Percentiles rank a stretch among this genome's conserved stretches.
These are phyloP conservation scores for Biancaea sappan DNA, from an alignment of 306 rosid species.

Conservation along the genomic window DNA sequence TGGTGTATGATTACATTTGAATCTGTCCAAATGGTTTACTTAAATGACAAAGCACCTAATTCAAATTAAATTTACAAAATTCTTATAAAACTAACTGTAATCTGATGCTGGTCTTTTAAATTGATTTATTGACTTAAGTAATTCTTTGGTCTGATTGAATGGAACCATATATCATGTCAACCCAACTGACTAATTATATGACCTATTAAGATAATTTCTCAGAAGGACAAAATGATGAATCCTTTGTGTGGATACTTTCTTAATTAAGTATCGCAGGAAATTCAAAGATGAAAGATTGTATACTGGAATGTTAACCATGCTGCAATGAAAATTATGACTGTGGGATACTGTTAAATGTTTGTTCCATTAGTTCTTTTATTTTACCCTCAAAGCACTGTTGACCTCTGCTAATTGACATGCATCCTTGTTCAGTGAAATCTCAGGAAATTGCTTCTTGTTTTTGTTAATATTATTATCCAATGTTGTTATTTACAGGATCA, in stretches of 20 bases:
- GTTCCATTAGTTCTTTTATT: background rate
- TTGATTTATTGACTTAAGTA: background rate
- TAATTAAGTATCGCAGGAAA: background rate
- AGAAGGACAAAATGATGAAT: background rate
- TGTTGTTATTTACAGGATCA: background rate
- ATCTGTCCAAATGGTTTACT: background rate
- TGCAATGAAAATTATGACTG: background rate
- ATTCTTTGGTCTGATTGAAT: background rate
- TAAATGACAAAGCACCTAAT: background rate
- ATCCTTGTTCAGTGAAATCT: background rate
- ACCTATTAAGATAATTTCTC: background rate
- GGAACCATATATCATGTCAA: background rate
- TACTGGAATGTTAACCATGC: background rate
- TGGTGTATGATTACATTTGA: background rate
- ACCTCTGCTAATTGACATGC: background rate
- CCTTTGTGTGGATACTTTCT: background rate
- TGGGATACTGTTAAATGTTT: background rate
- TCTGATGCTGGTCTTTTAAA: background rate
- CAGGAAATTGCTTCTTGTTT: background rate
- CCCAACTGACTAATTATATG: background rate
- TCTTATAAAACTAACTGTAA: background rate
- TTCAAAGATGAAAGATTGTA: background rate
- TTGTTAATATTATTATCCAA: background rate
- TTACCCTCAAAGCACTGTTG: background rate
- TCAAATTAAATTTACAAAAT: background rate